Base-by-base conservation (phyloP, 2,329 filamentous ascomycete species). In the Claviceps arundinis region DNA sequence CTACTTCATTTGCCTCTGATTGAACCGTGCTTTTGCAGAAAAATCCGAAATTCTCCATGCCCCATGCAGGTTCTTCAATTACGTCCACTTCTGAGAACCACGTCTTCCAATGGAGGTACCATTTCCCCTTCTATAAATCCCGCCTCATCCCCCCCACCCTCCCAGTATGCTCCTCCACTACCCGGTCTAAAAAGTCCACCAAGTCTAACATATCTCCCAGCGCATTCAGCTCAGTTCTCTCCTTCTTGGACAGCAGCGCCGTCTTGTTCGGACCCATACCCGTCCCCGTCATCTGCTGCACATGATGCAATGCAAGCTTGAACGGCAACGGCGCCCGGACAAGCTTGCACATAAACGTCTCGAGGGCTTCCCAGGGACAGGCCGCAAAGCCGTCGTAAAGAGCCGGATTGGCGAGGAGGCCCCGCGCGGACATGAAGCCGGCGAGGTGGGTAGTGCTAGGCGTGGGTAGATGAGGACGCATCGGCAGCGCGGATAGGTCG, bases 381-480 rank as follows among this genome's bases (percentile, higher is more conserved):
- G 71, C 65, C 4, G 73, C 65, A 58, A 75, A 61, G 46, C 79
- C 75, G 0, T 78, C 74, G 64, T 83, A 87, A 48, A 87, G 66
- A 3, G 81, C 79, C 1, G 84, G 84, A 64, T 87, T 86, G 58
- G 80, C 71, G 43, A 87, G 73, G 2, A 87, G 70, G 8, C 81
- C 83, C 47, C 84, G 75, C 7, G 84, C 84, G 19, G 83, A 80
- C 84, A 87, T 87, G 52, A 87, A 76, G 38, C 84, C 81, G 1
- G 76, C 67, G 7, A 82, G 71, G 37, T 74, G 69, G 5, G 73
- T 77, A 72, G 67, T 69, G 59, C 64, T 67, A 17, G 68, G 68
- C 4, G 56, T 55, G 6, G 16, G 16, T 11, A 4, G 40, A 5
- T 6, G 41, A 43, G 13, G 75, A 75, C 44, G 52, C 16, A 53